These are phyloP conservation scores for Termitomyces sp. DNA, from an alignment of 768 basidiomycete species.

Conservation along the genomic window DNA sequence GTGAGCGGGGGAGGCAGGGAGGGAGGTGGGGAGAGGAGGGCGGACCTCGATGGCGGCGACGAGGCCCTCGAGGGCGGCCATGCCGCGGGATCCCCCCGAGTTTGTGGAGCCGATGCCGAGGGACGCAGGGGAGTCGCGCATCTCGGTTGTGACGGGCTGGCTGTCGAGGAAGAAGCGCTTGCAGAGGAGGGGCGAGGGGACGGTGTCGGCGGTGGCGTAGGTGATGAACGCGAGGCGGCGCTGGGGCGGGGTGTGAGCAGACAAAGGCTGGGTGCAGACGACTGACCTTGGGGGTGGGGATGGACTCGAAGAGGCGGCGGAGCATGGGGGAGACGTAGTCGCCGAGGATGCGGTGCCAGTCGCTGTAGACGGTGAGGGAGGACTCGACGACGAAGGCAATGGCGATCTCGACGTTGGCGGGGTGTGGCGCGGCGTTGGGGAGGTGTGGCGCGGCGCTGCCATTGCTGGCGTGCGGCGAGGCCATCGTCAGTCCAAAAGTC, in stretches of 20 bases:
- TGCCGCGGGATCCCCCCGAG: conserved; percentile 42
- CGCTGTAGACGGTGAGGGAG: conserved; percentile 45
- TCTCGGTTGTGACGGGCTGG: conserved; percentile 32
- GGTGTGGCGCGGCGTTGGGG: background rate
- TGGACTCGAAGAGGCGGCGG: conserved; percentile 43
- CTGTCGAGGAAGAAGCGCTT: conserved; percentile 53
- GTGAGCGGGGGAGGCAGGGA: background rate
- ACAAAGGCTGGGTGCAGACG: background rate
- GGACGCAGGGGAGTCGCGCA: conserved; percentile 38
- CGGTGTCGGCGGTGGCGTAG: conserved; percentile 56
- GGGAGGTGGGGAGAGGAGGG: background rate
- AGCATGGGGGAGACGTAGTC: conserved; percentile 50
- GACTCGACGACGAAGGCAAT: conserved; percentile 60
- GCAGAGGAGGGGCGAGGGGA: conserved; percentile 49
- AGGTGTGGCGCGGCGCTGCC: too few relatives aligned
- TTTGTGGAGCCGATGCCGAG: conserved; percentile 56
- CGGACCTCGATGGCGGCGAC: conserved; percentile 67
- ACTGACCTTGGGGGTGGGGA: conserved; percentile 33
- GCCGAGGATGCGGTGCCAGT: conserved; percentile 43
- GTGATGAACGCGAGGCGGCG: conserved; percentile 49
- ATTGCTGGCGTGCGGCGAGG: background rate
- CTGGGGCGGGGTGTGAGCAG: conserved; percentile 15
- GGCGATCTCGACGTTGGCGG: conserved; percentile 23
- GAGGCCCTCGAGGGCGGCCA: conserved; percentile 68
- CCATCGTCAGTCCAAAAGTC: too few relatives aligned